Evolutionary conservation across 1,139 yeast species (phyloP), one percentile per base, ranked within the genome.

Genomic region (Debaryomyces sp.): DNA sequence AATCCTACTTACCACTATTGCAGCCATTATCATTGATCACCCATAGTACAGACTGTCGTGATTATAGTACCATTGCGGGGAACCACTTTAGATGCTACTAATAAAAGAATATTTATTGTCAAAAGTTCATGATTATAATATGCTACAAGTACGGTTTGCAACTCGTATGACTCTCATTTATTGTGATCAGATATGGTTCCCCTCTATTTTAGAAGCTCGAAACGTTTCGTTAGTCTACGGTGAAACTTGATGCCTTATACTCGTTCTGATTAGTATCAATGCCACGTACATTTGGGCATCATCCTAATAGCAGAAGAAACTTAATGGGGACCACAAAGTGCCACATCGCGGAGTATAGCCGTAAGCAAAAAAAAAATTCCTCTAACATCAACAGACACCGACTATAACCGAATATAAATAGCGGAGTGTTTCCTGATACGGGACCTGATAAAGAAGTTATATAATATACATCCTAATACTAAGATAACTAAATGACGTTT

Each of bases 321-420:
- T 6, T 15, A 3, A 6, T 15, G 42, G 15, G 12, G 12, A 9
- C 10, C 36, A 21, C 23, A 41, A 41, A 21, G 15, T 18, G 23
- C 36, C 37, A 17, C 43, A 40, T 41, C 43, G 43, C 43, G 43
- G 22, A 22, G 35, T 30, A 41, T 41, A 41, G 43, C 43, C 43
- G 43, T 41, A 21, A 41, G 21, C 15, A 39, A 41, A 22, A 17
- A 30, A 27, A 30, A 21, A 13, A 17, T 7, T 41, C 43, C 43
- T 7, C 43, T 41, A 41, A 41, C 43, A 30, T 41, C 43, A 41
- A 41, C 43, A 18, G 36, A 22, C 21, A n/a, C 43, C 43, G 43
- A 41, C 29, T 12, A 8, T 2, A 15, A n/a, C 17, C 6, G 13
- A 7, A 12, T 41, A 41, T 41, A 41, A 41, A 41, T 30, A 21